A percentile compares a stretch with the other conserved stretches of the same genome.
Evolutionary conservation across 1,284 basidiomycete species (phyloP).

Genomic region (Mycosarcoma maydis): DNA sequence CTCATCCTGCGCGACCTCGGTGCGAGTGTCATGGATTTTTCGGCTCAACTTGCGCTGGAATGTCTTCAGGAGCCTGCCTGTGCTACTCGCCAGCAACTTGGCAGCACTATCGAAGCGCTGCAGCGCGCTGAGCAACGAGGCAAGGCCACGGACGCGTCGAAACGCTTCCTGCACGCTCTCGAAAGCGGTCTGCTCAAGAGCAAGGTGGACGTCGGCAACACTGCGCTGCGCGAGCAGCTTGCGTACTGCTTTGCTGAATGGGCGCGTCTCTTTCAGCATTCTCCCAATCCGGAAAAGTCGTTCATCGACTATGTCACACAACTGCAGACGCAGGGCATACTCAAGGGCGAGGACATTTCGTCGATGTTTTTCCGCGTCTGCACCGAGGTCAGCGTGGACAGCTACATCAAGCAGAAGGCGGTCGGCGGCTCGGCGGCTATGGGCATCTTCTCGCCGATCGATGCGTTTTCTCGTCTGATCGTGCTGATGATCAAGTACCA

Average conservation of each 20-base stretch:
- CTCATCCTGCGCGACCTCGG: slow-evolving; percentile 79
- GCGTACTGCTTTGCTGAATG: slow-evolving; percentile 78
- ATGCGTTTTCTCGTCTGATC: slow-evolving; percentile 93
- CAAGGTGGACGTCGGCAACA: slow-evolving; percentile 62
- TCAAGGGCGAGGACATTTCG: slow-evolving; percentile 95
- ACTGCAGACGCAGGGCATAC: slow-evolving; percentile 92
- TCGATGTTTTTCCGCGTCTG: slow-evolving; percentile 99
- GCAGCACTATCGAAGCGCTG: slow-evolving; percentile 83
- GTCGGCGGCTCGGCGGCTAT: slow-evolving; percentile 79
- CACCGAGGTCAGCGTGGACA: slow-evolving; percentile 90
- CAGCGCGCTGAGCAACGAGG: slow-evolving; percentile 73
- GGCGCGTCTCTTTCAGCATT: slow-evolving; percentile 92
- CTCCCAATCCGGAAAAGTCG: slow-evolving; percentile 87
- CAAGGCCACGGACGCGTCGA: slow-evolving; percentile 83
- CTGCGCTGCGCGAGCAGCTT: slow-evolving; percentile 70
- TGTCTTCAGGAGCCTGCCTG: slow-evolving; percentile 79
- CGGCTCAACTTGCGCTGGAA: slow-evolving; percentile 84
- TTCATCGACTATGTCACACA: slow-evolving; percentile 98
- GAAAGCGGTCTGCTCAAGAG: slow-evolving; percentile 65
- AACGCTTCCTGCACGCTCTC: slow-evolving; percentile 74
- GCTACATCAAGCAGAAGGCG: slow-evolving; percentile 86
- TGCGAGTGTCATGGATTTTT: slow-evolving; percentile 81
- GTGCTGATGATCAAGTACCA: slow-evolving; percentile 99
- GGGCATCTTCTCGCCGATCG: slow-evolving; percentile 83
- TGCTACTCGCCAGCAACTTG: slow-evolving; percentile 81